Percentiles rank a stretch among this genome's conserved stretches.
Conservation (phyloP, 139 green algal species). For the Helicosporidium sp. region DNA sequence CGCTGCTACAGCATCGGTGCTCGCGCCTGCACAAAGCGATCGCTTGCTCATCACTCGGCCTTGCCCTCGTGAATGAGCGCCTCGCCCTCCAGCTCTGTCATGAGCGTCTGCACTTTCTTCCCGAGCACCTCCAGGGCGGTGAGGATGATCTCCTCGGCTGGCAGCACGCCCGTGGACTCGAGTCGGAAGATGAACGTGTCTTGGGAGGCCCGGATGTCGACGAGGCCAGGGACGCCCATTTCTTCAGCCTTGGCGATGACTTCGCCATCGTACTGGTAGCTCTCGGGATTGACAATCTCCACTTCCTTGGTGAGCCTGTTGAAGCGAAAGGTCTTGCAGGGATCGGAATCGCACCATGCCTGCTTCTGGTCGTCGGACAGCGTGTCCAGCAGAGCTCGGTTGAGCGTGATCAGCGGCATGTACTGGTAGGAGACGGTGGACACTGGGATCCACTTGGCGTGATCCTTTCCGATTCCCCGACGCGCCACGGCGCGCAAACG, state of each 20-base stretch:
- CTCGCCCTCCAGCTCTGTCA: constrained; percentile 1
- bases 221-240: constrained; percentile 54
- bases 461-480: constrained; percentile 90
- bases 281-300: constrained; percentile 38
- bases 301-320: constrained; percentile 52
- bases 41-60: too few relatives aligned
- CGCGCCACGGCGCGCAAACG: constrained; percentile 60
- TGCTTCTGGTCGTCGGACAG: constrained; percentile 53
- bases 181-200: constrained; percentile 82
- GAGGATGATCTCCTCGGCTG: constrained; percentile 40
- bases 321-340: constrained; percentile 53
- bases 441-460: constrained; percentile 93
- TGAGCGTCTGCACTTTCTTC: constrained; percentile 38
- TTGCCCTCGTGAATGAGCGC: too few relatives aligned
- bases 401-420: constrained; percentile 70
- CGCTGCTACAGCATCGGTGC: too few relatives aligned
- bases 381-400: constrained; percentile 49
- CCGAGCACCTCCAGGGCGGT: constrained; percentile 44
- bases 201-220: constrained; percentile 40
- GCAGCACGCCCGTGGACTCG: constrained; percentile 61
- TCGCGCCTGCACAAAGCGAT: too few relatives aligned
- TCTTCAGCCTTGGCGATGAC: constrained; percentile 54
- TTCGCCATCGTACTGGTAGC: constrained; percentile 72
- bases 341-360: constrained; percentile 46
- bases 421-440: constrained; percentile 43